Evolutionary conservation across 2,329 filamentous ascomycete species (phyloP).

Genomic region (Alternaria metachromatica): DNA sequence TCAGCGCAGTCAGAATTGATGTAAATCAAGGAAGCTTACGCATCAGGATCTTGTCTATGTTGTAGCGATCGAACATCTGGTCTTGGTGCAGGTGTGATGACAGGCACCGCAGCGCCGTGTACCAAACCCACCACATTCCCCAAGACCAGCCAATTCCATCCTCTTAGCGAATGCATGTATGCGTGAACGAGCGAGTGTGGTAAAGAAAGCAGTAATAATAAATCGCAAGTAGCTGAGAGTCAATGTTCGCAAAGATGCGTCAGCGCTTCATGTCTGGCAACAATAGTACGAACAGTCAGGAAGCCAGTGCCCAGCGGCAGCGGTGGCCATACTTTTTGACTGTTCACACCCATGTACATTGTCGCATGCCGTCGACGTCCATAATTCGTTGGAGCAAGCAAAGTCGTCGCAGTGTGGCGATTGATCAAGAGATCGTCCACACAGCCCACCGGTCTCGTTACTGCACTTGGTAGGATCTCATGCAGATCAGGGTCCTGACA

Average conservation of each 20-base stretch:
- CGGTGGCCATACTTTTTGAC: slow-evolving; percentile 22
- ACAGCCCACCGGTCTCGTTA: slow-evolving; percentile 25
- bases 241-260: slow-evolving; percentile 14
- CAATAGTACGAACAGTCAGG: not conserved
- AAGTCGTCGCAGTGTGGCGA: slow-evolving; percentile 27
- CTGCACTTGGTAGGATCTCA: slow-evolving; percentile 17
- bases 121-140: slow-evolving; percentile 18
- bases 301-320: slow-evolving; percentile 5
- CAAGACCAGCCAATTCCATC: slow-evolving; percentile 19
- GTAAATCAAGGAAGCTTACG: slow-evolving; percentile 28
- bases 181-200: slow-evolving; percentile 21
- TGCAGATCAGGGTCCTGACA: slow-evolving; percentile 37
- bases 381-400: slow-evolving; percentile 19
- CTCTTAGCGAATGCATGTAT: slow-evolving; percentile 36
- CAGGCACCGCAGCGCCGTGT: slow-evolving; percentile 21
- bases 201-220: slow-evolving; percentile 10
- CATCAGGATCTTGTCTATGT: slow-evolving; percentile 37
- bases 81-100: slow-evolving; percentile 39
- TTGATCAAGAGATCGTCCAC: slow-evolving; percentile 28
- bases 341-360: slow-evolving; percentile 22
- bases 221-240: slow-evolving; percentile 5
- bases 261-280: slow-evolving; percentile 21
- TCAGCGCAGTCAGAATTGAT: slow-evolving; percentile 8
- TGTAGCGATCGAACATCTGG: slow-evolving; percentile 13
- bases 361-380: slow-evolving; percentile 6